These are phyloP conservation scores for Jamesozyma gamospora DNA, from an alignment of 805 yeast species.

Conservation along the genomic window DNA sequence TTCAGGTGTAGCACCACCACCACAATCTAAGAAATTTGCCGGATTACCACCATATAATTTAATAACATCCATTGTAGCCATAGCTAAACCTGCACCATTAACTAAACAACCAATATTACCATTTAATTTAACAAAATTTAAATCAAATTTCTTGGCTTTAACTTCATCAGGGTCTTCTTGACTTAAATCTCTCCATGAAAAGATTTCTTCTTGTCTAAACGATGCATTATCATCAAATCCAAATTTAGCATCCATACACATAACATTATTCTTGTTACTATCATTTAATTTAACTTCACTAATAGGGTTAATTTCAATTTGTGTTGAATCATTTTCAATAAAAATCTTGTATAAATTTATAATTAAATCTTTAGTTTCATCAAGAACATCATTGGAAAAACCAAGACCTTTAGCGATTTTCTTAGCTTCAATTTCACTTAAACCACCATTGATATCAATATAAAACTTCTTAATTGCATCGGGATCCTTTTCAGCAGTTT, in stretches of 20 bases:
- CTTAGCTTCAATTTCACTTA: conserved; percentile 64
- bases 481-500: conserved; percentile 89
- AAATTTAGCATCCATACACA: conserved; percentile 99
- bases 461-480: conserved; percentile 83
- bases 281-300: conserved; percentile 58
- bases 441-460: conserved; percentile 60
- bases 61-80: conserved; percentile 99
- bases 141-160: conserved; percentile 78
- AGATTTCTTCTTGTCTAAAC: conserved; percentile 86
- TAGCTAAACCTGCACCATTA: conserved; percentile 99
- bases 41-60: conserved; percentile 97
- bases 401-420: conserved; percentile 75
- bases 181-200: conserved; percentile 86
- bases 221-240: conserved; percentile 95
- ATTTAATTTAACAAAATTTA: conserved; percentile 93
- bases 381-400: conserved; percentile 63
- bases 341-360: conserved; percentile 83
- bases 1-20: conserved; percentile 99
- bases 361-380: conserved; percentile 81
- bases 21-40: conserved; percentile 98
- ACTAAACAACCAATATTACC: conserved; percentile 98
- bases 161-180: conserved; percentile 98
- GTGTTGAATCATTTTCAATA: conserved; percentile 89
- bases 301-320: conserved; percentile 96
- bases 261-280: conserved; percentile 41